A percentile compares a stretch with the other conserved stretches of the same genome.
Evolutionary conservation across 2,329 filamentous ascomycete genomes (phyloP).

Genomic region (Neopestalotiopsis sp.): DNA sequence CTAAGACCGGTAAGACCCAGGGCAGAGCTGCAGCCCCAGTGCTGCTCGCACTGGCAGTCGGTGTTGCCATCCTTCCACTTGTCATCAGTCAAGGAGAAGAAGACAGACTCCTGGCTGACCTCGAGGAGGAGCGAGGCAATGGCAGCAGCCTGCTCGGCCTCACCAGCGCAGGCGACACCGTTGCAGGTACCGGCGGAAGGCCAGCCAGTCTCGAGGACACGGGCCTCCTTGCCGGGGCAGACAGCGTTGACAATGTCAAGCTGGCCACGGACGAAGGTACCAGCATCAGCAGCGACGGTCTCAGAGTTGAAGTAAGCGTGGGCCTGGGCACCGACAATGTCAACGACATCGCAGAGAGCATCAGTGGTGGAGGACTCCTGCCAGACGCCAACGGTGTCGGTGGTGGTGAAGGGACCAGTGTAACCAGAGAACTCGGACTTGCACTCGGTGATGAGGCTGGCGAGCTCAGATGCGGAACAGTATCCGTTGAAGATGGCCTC

Average conservation of each 20-base stretch:
- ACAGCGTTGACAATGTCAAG: conserved; percentile 71
- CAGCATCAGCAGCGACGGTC: conserved; percentile 68
- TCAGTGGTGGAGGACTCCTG: conserved; percentile 62
- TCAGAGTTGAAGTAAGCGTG: conserved; percentile 92
- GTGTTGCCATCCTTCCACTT: conserved; percentile 77
- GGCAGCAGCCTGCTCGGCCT: conserved; percentile 71
- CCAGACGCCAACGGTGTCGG: conserved; percentile 84
- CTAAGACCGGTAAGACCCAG: conserved; percentile 40
- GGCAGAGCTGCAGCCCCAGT: conserved; percentile 72
- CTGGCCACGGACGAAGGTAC: conserved; percentile 77
- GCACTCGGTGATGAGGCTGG: conserved; percentile 71
- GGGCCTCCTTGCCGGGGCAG: conserved; percentile 74
- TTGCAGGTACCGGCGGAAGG: conserved; percentile 74
- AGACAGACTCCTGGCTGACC: conserved; percentile 72
- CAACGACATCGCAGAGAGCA: conserved; percentile 74
- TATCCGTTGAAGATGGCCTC: conserved; percentile 82
- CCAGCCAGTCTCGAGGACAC: conserved; percentile 93
- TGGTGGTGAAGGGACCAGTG: conserved; percentile 78
- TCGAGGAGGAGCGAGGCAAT: conserved; percentile 72
- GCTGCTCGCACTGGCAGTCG: conserved; percentile 74
- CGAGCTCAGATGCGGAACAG: conserved; percentile 69
- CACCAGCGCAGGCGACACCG: conserved; percentile 73
- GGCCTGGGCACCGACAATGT: conserved; percentile 84
- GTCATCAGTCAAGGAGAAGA: conserved; percentile 85
- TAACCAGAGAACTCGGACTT: conserved; percentile 75